Percentiles rank a stretch among this genome's conserved stretches.
Evolutionary conservation across 2,329 filamentous ascomycete genomes (phyloP).

Genomic region (Dendryphion nanum): DNA sequence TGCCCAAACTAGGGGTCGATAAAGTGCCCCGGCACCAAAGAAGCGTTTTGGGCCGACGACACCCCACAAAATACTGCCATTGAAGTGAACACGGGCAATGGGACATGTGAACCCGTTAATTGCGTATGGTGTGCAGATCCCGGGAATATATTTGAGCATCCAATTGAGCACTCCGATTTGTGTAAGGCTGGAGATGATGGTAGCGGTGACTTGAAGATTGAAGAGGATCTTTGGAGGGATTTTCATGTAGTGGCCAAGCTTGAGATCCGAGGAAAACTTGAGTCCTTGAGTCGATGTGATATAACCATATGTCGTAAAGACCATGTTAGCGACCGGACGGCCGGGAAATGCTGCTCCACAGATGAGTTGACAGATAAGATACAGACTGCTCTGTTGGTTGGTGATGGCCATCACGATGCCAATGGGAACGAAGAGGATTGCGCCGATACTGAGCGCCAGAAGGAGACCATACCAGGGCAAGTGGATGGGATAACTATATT

Average conservation of each 20-base stretch:
- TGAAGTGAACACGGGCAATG: slow-evolving; percentile 84
- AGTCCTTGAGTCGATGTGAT: slow-evolving; percentile 86
- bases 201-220: slow-evolving; percentile 73
- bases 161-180: slow-evolving; percentile 85
- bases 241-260: slow-evolving; percentile 87
- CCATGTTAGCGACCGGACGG: slow-evolving; percentile 86
- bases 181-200: slow-evolving; percentile 72
- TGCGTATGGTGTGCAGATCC: slow-evolving; percentile 75
- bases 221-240: slow-evolving; percentile 78
- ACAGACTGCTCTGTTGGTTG: slow-evolving; percentile 84
- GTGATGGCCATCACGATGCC: slow-evolving; percentile 93
- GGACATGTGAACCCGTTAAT: slow-evolving; percentile 87
- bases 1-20: slow-evolving; percentile 75
- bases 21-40: slow-evolving; percentile 74
- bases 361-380: slow-evolving; percentile 81
- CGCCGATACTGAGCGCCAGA: slow-evolving; percentile 73
- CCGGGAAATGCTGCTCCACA: slow-evolving; percentile 81
- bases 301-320: slow-evolving; percentile 88
- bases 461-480: slow-evolving; percentile 85
- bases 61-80: slow-evolving; percentile 86
- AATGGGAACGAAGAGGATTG: slow-evolving; percentile 82
- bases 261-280: slow-evolving; percentile 84
- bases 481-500: slow-evolving; percentile 59
- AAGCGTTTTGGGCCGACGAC: slow-evolving; percentile 81
- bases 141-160: slow-evolving; percentile 78